Base-by-base conservation (phyloP, 805 yeast species). In the Wickerhamomyces silvicola region DNA sequence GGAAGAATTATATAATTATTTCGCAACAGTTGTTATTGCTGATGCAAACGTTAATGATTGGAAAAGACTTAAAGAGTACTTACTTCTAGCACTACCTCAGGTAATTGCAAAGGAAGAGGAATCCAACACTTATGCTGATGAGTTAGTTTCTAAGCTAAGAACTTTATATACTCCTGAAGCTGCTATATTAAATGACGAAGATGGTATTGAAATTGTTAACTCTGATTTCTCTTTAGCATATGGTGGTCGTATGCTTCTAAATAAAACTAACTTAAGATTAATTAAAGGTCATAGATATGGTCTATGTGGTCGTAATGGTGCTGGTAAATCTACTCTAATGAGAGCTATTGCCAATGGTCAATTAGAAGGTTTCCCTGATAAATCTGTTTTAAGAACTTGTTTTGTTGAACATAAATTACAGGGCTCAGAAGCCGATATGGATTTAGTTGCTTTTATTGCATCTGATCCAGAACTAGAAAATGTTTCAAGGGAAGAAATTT, bases 221-320 rank as follows among this genome's bases (percentile, higher is more conserved):
- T 81, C 97, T 22, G 92, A 84, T 54, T 90, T 90, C 61, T 92
- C 97, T 0, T 68, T 90, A 45, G 98, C 98, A 23, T 92, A 92
- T 56, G 98, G 98, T 62, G 84, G 96, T 18, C 78, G 97, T 64
- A 90, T 90, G 97, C 72, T 92, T 48, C 68, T 90, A 48, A 90
- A 88, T 71, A 92, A 92, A 66, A 87, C 98, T 28, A 83, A 72
- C 39, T 66, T 90, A 56, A 75, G 95, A 54, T 71, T 90, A 41
- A 67, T 84, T 48, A 86, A 88, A 65, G 97, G 97, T 50, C 97
- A 85, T 64, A 76, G 98, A 62, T 90, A 90, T 55, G 98, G 98
- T 68, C 72, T 90, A 40, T 86, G 96, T 70, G 98, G 98, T 57
- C 73, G 97, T 64, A 90, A 90, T 57, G 98, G 98, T 72, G 97